Evolutionary conservation across 2,329 filamentous ascomycete genomes (phyloP), one percentile per base, ranked within the genome.

Genomic region (Didymella exigua): DNA sequence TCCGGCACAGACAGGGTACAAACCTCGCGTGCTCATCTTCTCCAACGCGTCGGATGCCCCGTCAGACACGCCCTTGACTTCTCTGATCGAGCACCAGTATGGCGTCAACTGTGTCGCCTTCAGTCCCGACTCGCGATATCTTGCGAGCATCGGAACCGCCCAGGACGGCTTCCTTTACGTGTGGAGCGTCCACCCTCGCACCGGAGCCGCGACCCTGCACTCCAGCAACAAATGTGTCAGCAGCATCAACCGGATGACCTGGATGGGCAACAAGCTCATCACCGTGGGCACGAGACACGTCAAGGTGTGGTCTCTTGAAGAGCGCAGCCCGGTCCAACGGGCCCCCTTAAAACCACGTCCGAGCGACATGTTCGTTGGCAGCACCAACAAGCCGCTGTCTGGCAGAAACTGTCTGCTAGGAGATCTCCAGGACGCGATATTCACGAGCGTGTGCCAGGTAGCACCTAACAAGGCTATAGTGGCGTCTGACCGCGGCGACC

Each of bases 101-200:
- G 95, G 95, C 6, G 91, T 99, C 27, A 89, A 87, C 54, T 89
- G 90, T 30, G 86, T 99, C 29, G 89, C 92, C 2, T 99, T 96
- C 83, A 97, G 93, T 58, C 83, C 88, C 0, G 91, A 97, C 73
- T 91, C 90, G 11, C 88, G 84, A 61, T 96, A 89, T 74, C 82
- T 99, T 29, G 95, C 95, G 2, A 96, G 92, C 18, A 81, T 99
- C 11, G 95, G 95, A 24, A 86, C 89, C 16, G 84, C 89, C 50
- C 97, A 97, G 71, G 95, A 99, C 75, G 93, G 93, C 1, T 98
- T 96, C 70, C 81, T 99, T 18, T 96, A 93, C 72, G 83, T 98
- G 24, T 98, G 93, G 93, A 86, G 82, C 63, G 85, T 97, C 62
- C 92, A 96, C 67, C 78, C 88, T n/a, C 89, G 87, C 43, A 95